phyloP scores from a whole-genome alignment of 352 stramenopile genomes.

The Phytopythium aichiense region DNA sequence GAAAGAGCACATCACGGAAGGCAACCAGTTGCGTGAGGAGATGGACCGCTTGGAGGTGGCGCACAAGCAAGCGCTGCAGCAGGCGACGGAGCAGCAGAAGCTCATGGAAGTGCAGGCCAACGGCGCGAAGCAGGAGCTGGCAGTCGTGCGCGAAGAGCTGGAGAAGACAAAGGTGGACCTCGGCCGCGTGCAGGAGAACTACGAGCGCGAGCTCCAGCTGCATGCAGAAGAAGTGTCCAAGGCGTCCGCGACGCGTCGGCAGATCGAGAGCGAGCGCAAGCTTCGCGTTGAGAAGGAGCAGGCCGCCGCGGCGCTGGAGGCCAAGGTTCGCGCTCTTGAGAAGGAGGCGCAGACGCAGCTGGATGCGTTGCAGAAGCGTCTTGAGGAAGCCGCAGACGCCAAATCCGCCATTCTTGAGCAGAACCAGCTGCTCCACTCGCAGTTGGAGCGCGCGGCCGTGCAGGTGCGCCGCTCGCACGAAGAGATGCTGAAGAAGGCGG shows the following conservation, averaged over 20 bases:
- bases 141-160: conserved; percentile 43
- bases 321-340: conserved; percentile 30
- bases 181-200: conserved; percentile 59
- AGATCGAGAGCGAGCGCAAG: conserved; percentile 47
- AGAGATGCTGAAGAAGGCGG: conserved; percentile 37
- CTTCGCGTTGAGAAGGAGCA: conserved; percentile 29
- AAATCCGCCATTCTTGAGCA: conserved; percentile 55
- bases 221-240: conserved; percentile 64
- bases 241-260: conserved; percentile 39
- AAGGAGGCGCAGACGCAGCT: conserved; percentile 30
- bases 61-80: conserved; percentile 31
- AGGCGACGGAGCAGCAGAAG: conserved; percentile 46
- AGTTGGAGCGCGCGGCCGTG: conserved; percentile 53
- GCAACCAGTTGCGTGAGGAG: conserved; percentile 58
- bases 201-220: conserved; percentile 80
- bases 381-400: conserved; percentile 42
- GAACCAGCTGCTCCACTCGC: conserved; percentile 70
- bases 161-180: conserved; percentile 39
- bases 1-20: conserved; percentile 54
- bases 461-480: conserved; percentile 63
- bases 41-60: conserved; percentile 41
- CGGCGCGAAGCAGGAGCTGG: conserved; percentile 38
- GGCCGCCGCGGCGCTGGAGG: conserved; percentile 37
- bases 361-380: conserved; percentile 39
- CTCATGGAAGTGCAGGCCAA: conserved; percentile 42